Percentiles rank a stretch among this genome's conserved stretches.
Conservation (phyloP, 768 basidiomycete genomes). For the Termitomyces bulborhizus region DNA sequence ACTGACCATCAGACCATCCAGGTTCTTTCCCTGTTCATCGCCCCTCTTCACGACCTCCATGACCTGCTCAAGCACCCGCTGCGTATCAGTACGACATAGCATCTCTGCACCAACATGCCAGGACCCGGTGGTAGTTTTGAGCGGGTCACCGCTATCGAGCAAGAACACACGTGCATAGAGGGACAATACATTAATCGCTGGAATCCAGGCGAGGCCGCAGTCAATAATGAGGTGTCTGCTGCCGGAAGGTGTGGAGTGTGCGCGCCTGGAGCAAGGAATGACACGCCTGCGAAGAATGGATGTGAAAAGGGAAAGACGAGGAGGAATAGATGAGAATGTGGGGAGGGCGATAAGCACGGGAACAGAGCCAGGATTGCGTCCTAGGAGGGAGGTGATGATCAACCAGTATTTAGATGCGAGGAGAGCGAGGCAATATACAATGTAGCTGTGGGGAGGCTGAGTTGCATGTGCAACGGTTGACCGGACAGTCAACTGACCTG, state of each 20-base stretch:
- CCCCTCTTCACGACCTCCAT: conserved; percentile 26
- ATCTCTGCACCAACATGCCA: conserved; percentile 38
- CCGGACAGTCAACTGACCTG: conserved; percentile 16
- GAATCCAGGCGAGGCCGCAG: conserved; percentile 61
- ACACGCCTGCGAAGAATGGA: conserved; percentile 14
- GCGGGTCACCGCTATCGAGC: conserved; percentile 56
- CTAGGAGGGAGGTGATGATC: conserved; percentile 60
- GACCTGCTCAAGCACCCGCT: conserved; percentile 45
- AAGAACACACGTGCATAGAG: conserved; percentile 47
- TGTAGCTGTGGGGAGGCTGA: conserved; percentile 20
- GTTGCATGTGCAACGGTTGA: neutral
- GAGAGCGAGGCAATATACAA: conserved; percentile 42
- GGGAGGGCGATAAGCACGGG: conserved; percentile 41
- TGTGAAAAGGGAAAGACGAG: conserved; percentile 25
- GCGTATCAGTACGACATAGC: conserved; percentile 51
- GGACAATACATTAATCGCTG: conserved; percentile 37
- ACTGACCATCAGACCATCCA: conserved; percentile 14
- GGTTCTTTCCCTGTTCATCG: conserved; percentile 12
- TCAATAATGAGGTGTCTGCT: conserved; percentile 67
- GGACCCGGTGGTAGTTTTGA: conserved; percentile 39
- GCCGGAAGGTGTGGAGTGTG: conserved; percentile 41
- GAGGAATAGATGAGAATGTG: conserved; percentile 47
- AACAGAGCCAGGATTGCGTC: conserved; percentile 46
- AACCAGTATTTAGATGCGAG: conserved; percentile 46
- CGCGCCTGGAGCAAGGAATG: conserved; percentile 38